Percentiles rank a stretch among this genome's conserved stretches.
These are phyloP conservation scores for Russula lepida DNA, from an alignment of 768 basidiomycete genomes.

Conservation along the genomic window DNA sequence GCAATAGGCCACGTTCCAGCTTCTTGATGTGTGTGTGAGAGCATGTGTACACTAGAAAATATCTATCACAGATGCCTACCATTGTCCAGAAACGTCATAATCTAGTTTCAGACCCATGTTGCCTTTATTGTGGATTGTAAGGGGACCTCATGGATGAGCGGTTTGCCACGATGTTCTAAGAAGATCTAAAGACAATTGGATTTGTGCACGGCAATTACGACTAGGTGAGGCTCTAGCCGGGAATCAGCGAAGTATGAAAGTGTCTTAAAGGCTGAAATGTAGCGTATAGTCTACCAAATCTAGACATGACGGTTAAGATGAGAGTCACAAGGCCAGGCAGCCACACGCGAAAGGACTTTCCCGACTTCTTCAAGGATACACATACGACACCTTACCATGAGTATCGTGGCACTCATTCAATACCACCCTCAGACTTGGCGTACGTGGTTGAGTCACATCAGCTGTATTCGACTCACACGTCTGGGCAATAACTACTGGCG, in stretches of 20 bases:
- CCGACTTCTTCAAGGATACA: background rate
- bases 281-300: background rate
- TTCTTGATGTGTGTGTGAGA: background rate
- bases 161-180: background rate
- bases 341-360: background rate
- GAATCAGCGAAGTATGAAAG: conserved; percentile 3
- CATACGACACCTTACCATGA: background rate
- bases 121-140: background rate
- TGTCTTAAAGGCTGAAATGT: background rate
- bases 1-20: background rate
- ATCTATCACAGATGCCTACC: background rate
- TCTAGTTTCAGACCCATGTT: background rate
- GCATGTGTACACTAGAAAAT: background rate
- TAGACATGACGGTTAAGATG: background rate
- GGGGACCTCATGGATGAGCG: background rate
- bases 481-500: background rate
- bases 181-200: background rate
- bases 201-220: background rate
- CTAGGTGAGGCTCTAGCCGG: conserved; percentile 3
- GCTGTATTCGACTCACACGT: background rate
- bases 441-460: background rate
- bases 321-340: background rate
- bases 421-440: background rate
- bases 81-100: background rate
- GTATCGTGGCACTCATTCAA: background rate